Base-by-base conservation (phyloP, 192 early-diverging fungal genomes). In the Allomyces macrogynus region DNA sequence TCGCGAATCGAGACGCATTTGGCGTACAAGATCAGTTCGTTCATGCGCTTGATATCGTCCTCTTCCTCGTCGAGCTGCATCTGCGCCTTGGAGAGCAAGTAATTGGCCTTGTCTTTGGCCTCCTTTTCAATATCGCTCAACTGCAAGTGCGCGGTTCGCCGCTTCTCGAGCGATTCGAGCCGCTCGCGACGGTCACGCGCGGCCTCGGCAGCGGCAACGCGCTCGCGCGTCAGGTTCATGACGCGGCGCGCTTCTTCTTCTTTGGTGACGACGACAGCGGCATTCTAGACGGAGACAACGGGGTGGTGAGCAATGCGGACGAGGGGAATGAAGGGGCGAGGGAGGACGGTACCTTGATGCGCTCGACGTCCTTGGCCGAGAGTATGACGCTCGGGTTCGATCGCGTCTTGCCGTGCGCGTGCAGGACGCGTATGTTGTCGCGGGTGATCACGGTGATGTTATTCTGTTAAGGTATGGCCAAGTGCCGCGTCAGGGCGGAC, bases 11-110 rank as follows among this genome's bases (percentile, higher is more conserved):
- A 75, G 23, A 81, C 81, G 70, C 81, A 83, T 63, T 83, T 83
- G 10, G 80, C 81, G 64, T 83, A 83, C 32, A 83, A 66, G 76
- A 83, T 83, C 49, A 83, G 66, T 64, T 83, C 81, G 65, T 83
- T 83, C 69, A 83, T 71, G 66, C 81, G 80, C 69, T 83, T 83
- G 67, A 83, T 82, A 40, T 83, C 81, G 67, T 83, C 81, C 66
- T 83, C 81, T 67, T 83, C 78, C 66, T 83, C 80, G 64, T 83
- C 81, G 12, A 82, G 71, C 69, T 82, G 81, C 67, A 81, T 68
- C 62, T 81, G 78, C 0, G 81, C 81, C 64, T 82, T 82, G 16
- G 81, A 63, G 12, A 82, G 69, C 8, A 82, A 70, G 64, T 82
- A 75, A 66, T 79, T 81, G 22, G 78, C 72, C 65, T 78, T 75